These are phyloP conservation scores for Cystobasidiaceae sp. DNA, from an alignment of 1,284 basidiomycete species.

Conservation along the genomic window DNA sequence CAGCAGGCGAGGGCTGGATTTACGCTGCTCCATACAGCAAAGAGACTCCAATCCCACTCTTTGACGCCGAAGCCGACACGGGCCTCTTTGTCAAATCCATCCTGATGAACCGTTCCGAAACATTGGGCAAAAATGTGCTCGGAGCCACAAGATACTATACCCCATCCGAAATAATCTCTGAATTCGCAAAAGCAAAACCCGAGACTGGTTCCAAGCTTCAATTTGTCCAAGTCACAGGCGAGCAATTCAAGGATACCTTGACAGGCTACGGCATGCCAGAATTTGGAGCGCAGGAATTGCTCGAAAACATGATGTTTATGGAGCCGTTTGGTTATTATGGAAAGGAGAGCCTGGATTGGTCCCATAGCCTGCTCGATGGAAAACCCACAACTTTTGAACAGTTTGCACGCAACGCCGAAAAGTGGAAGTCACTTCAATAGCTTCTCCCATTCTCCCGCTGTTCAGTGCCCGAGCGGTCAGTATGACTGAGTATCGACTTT, in stretches of 20 bases:
- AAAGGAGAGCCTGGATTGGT: conserved; percentile 31
- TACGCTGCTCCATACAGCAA: conserved; percentile 26
- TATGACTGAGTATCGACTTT: no score
- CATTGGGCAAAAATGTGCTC: conserved; percentile 34
- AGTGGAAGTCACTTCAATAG: no score
- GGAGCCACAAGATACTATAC: conserved; percentile 35
- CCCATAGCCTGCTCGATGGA: conserved; percentile 16
- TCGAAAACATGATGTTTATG: conserved; percentile 37
- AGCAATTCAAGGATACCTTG: conserved; percentile 32
- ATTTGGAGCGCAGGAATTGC: conserved; percentile 32
- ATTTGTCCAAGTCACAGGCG: conserved; percentile 27
- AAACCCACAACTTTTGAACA: background rate
- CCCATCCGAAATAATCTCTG: conserved; percentile 31
- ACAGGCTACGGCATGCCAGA: conserved; percentile 32
- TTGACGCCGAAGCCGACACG: conserved; percentile 35
- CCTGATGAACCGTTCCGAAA: conserved; percentile 31
- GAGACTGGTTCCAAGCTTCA: conserved; percentile 25
- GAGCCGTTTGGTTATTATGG: conserved; percentile 37
- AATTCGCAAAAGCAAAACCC: conserved; percentile 34
- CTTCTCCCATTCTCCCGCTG: no score
- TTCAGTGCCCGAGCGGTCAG: no score
- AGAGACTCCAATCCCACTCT: conserved; percentile 34
- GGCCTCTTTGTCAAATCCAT: conserved; percentile 40
- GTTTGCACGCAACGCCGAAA: background rate
- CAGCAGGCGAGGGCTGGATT: conserved; percentile 30